Evolutionary conservation across 2,329 filamentous ascomycete genomes (phyloP).

Genomic region (Aspergillus fumigatus): DNA sequence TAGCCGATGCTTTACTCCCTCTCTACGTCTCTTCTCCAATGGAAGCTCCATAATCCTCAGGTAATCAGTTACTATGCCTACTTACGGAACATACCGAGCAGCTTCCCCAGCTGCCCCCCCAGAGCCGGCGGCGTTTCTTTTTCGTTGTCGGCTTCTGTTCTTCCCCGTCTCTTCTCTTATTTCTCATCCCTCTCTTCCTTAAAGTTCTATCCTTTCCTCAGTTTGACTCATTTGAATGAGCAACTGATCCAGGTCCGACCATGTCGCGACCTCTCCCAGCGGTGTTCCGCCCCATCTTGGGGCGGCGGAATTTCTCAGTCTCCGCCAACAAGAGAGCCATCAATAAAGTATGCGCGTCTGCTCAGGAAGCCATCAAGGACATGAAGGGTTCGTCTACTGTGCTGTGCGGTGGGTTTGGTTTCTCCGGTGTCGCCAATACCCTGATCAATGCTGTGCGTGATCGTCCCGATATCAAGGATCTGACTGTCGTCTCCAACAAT

Average conservation of each 20-base stretch:
- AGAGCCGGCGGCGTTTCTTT: constrained; percentile 11
- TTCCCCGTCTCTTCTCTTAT: constrained; percentile 4
- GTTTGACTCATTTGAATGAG: background rate
- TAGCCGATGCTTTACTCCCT: constrained; percentile 15
- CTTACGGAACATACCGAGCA: background rate
- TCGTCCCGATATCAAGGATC: constrained; percentile 52
- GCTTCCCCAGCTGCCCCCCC: constrained; percentile 1
- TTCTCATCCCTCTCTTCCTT: constrained; percentile 3
- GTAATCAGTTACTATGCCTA: background rate
- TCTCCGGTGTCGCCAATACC: constrained; percentile 54
- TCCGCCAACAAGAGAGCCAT: constrained; percentile 62
- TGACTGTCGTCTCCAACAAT: constrained; percentile 80
- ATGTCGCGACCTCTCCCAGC: constrained; percentile 28
- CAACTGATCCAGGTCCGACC: constrained; percentile 13
- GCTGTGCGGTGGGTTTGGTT: constrained; percentile 72
- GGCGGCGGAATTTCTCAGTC: constrained; percentile 59
- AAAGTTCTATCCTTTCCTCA: background rate
- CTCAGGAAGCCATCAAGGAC: constrained; percentile 67
- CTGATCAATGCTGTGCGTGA: constrained; percentile 62
- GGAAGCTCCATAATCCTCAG: background rate
- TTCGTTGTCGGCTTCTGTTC: constrained; percentile 7
- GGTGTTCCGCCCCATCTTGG: constrained; percentile 28
- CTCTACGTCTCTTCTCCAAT: too few relatives aligned
- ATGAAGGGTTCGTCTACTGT: constrained; percentile 66
- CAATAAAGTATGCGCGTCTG: constrained; percentile 68